Conservation (phyloP, 495 filamentous ascomycete genomes). For the Penicillium egyptiacum region DNA sequence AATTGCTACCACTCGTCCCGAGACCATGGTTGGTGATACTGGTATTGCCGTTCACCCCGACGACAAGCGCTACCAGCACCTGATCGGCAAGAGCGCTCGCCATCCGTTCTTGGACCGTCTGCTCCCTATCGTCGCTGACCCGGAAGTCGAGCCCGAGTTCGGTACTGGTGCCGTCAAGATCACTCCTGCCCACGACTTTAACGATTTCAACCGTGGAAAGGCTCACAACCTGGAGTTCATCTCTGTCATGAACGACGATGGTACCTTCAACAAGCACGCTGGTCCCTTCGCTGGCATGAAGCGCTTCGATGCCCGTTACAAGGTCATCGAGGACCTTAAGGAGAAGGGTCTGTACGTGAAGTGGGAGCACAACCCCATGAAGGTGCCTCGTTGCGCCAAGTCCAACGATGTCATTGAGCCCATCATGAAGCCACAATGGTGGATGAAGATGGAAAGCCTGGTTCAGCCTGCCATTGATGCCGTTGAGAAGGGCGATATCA, state of each 20-base stretch:
- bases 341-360: constrained; percentile 71
- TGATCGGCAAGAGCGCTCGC: constrained; percentile 67
- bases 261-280: constrained; percentile 62
- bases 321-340: constrained; percentile 66
- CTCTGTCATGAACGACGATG: constrained; percentile 56
- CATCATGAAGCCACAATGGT: constrained; percentile 77
- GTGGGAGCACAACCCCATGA: constrained; percentile 77
- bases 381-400: constrained; percentile 70
- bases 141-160: constrained; percentile 69
- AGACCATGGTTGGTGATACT: constrained; percentile 81
- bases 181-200: constrained; percentile 76
- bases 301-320: constrained; percentile 74
- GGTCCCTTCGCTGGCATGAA: constrained; percentile 66
- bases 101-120: constrained; percentile 71
- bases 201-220: constrained; percentile 72
- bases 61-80: constrained; percentile 62
- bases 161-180: constrained; percentile 81
- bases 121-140: constrained; percentile 69
- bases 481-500: constrained; percentile 66
- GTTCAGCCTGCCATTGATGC: constrained; percentile 62
- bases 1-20: constrained; percentile 74
- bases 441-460: constrained; percentile 66
- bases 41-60: constrained; percentile 76
- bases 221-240: constrained; percentile 60
- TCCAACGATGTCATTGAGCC: constrained; percentile 83